These are phyloP conservation scores for Fusarium abutilonis DNA, from an alignment of 2,329 filamentous ascomycete species.

Conservation along the genomic window DNA sequence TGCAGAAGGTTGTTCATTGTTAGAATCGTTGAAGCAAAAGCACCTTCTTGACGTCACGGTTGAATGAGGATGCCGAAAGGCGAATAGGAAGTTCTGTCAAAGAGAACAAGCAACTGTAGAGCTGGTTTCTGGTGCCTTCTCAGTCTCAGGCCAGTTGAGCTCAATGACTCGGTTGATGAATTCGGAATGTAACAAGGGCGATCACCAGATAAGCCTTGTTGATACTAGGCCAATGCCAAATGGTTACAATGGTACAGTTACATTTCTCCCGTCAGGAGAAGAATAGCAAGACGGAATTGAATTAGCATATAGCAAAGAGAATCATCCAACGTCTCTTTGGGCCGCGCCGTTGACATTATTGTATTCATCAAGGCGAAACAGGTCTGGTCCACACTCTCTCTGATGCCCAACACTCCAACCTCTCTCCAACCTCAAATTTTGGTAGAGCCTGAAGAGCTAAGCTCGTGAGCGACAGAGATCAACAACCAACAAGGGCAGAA, in stretches of 20 bases:
- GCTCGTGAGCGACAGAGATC: conserved; percentile 25
- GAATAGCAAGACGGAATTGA: background rate
- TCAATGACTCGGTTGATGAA: conserved; percentile 20
- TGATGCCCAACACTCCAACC: conserved; percentile 28
- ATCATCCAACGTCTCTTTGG: conserved; percentile 6
- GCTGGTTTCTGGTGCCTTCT: conserved; percentile 1
- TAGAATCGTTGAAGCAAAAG: background rate
- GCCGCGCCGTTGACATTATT: conserved; percentile 4
- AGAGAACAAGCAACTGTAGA: conserved; percentile 13
- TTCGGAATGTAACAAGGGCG: conserved; percentile 5
- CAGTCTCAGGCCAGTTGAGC: background rate
- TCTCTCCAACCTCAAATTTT: conserved; percentile 29
- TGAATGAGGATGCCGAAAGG: no score
- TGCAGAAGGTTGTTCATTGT: background rate
- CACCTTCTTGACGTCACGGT: no score
- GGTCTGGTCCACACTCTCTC: conserved; percentile 9
- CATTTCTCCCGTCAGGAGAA: no score
- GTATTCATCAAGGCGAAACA: conserved; percentile 9
- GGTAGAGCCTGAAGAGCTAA: conserved; percentile 35
- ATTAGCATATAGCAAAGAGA: background rate
- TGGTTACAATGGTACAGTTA: no score
- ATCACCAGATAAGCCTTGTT: background rate
- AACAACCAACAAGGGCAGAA: conserved; percentile 22
- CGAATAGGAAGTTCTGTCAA: background rate
- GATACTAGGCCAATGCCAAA: background rate